A percentile compares a stretch with the other conserved stretches of the same genome.
Conservation (phyloP, 1,284 basidiomycete genomes). For the Cryptococcus floricola region DNA sequence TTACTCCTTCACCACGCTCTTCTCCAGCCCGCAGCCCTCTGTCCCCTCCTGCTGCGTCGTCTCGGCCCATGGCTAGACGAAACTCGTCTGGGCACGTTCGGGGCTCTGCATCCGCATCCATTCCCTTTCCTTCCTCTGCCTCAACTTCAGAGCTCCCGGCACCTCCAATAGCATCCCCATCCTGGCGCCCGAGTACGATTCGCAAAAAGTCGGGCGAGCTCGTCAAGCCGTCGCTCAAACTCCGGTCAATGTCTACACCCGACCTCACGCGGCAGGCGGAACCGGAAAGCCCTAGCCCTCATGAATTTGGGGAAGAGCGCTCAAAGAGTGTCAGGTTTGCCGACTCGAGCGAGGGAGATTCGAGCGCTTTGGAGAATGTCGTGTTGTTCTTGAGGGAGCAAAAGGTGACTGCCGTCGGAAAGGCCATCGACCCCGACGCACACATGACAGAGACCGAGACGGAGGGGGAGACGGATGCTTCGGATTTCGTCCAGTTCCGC, state of each 20-base stretch:
- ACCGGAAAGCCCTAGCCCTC: conserved; percentile 16
- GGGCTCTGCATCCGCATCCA: conserved; percentile 22
- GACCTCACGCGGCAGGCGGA: conserved; percentile 39
- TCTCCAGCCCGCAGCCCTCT: conserved; percentile 2
- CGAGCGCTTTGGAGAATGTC: conserved; percentile 44
- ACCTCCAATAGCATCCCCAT: conserved; percentile 3
- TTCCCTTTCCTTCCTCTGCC: conserved; percentile 22
- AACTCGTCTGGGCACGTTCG: conserved; percentile 16
- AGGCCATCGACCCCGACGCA: conserved; percentile 35
- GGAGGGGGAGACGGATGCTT: conserved; percentile 44
- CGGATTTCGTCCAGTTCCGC: conserved; percentile 47
- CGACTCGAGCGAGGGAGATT: conserved; percentile 33
- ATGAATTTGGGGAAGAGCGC: conserved; percentile 36
- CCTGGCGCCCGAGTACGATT: conserved; percentile 29
- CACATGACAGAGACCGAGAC: conserved; percentile 45
- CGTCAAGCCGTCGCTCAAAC: conserved; percentile 49
- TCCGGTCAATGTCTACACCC: conserved; percentile 47
- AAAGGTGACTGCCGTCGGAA: conserved; percentile 46
- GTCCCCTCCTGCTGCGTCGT: conserved; percentile 4
- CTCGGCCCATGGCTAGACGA: conserved; percentile 5
- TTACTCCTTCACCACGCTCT: not conserved
- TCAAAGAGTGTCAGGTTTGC: conserved; percentile 48
- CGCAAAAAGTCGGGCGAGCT: conserved; percentile 51
- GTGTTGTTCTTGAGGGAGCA: conserved; percentile 48
- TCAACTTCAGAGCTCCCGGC: conserved; percentile 18